phyloP scores from a whole-genome alignment of 371 early-diverging fungal genomes.

The Sporodiniella umbellata region DNA sequence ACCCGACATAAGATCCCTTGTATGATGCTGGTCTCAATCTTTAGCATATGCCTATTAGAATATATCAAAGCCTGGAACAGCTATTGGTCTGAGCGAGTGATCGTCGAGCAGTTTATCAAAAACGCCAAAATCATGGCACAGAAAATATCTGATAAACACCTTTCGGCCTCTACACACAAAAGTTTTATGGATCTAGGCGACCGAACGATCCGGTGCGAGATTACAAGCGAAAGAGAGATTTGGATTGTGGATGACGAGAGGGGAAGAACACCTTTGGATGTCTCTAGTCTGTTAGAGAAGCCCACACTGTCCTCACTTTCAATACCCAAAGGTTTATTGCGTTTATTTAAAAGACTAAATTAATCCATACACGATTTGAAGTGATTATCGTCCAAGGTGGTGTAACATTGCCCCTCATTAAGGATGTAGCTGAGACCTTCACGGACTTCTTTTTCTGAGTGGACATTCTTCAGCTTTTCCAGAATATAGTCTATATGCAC shows the following conservation, averaged over 20 bases:
- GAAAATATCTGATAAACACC: constrained; percentile 11
- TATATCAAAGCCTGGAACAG: constrained; percentile 14
- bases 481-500: constrained; percentile 32
- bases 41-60: constrained; percentile 2
- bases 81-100: constrained; percentile 9
- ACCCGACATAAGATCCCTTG: constrained; percentile 3
- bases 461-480: constrained; percentile 31
- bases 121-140: constrained; percentile 20
- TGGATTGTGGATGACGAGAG: constrained; percentile 9
- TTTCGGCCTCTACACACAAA: constrained; percentile 11
- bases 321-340: background rate
- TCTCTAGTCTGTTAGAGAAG: constrained; percentile 1
- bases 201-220: constrained; percentile 14
- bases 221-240: constrained; percentile 13
- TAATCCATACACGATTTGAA: constrained; percentile 35
- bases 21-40: constrained; percentile 3
- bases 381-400: constrained; percentile 63
- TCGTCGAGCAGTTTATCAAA: constrained; percentile 10
- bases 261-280: constrained; percentile 5
- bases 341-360: background rate
- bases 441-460: constrained; percentile 37
- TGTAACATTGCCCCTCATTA: constrained; percentile 64
- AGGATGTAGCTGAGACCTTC: constrained; percentile 48
- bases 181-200: constrained; percentile 19
- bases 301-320: constrained; percentile 3